Evolutionary conservation across 805 yeast species (phyloP).

Genomic region (Ascoidea rubescens): DNA sequence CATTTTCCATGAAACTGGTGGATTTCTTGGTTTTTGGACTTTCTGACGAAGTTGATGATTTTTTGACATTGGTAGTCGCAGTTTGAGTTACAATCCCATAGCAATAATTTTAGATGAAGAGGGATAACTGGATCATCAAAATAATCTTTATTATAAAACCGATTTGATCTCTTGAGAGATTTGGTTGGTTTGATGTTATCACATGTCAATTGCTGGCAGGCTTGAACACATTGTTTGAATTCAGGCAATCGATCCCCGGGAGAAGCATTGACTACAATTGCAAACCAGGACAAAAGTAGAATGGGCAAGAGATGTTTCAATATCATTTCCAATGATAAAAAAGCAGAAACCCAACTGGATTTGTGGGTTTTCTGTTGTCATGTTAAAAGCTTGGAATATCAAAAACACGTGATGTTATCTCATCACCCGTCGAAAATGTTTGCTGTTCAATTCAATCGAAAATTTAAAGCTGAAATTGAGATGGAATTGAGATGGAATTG

Average conservation of each 20-base stretch:
- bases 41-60: constrained; percentile 44
- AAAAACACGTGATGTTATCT: too few species aligned
- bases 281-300: background rate
- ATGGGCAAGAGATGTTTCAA: too few species aligned
- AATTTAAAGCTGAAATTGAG: too few species aligned
- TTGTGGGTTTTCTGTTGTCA: too few species aligned
- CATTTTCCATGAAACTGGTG: constrained; percentile 94
- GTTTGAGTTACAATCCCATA: constrained; percentile 66
- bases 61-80: constrained; percentile 94
- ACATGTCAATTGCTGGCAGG: constrained; percentile 16
- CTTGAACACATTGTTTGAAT: constrained; percentile 29
- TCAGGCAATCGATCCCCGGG: constrained; percentile 38
- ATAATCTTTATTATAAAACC: constrained; percentile 21
- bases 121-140: constrained; percentile 23
- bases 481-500: too few species aligned
- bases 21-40: constrained; percentile 32
- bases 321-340: too few species aligned
- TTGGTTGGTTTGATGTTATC: constrained; percentile 12
- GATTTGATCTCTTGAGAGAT: constrained; percentile 17
- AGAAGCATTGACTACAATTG: constrained; percentile 21
- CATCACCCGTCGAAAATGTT: too few species aligned
- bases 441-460: too few species aligned
- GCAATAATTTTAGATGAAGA: constrained; percentile 27
- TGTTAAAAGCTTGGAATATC: too few species aligned
- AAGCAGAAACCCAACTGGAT: too few species aligned